Evolutionary conservation across 768 basidiomycete species (phyloP).

Genomic region (Boletus rufocinnamomeus): DNA sequence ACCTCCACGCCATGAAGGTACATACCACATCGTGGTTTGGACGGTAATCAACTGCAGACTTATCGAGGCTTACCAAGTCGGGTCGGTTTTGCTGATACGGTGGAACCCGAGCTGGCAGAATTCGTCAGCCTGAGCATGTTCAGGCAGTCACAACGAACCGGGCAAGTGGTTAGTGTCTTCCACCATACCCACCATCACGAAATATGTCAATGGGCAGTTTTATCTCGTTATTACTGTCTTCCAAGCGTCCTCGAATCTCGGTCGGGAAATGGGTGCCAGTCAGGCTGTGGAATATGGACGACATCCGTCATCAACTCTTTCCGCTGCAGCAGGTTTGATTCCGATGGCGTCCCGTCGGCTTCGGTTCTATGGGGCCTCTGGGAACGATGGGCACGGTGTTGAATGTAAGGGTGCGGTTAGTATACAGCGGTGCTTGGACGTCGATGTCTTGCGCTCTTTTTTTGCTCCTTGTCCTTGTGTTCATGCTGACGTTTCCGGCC

Average conservation of each 20-base stretch:
- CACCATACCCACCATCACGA: slow-evolving; percentile 76
- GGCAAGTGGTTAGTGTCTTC: slow-evolving; percentile 90
- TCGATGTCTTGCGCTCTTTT: too few relatives aligned
- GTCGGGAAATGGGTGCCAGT: slow-evolving; percentile 78
- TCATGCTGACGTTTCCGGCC: too few relatives aligned
- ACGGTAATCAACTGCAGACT: neutral
- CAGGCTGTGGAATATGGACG: slow-evolving; percentile 75
- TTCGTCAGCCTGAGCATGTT: neutral
- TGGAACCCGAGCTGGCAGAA: neutral
- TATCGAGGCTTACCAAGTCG: neutral
- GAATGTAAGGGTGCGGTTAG: slow-evolving; percentile 45
- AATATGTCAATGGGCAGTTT: slow-evolving; percentile 70
- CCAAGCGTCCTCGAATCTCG: slow-evolving; percentile 72
- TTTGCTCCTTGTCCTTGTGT: neutral
- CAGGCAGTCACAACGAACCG: slow-evolving; percentile 40
- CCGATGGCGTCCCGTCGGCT: slow-evolving; percentile 59
- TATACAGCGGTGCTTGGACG: too few relatives aligned
- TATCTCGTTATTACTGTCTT: slow-evolving; percentile 68
- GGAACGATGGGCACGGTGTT: slow-evolving; percentile 54
- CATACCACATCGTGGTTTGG: too few relatives aligned
- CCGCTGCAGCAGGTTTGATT: slow-evolving; percentile 53
- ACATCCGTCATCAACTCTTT: slow-evolving; percentile 79
- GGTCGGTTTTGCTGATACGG: neutral
- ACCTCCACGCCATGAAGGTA: neutral
- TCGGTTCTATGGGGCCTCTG: slow-evolving; percentile 54